phyloP scores from a whole-genome alignment of 371 early-diverging fungal species.

The Mucor irregularis region DNA sequence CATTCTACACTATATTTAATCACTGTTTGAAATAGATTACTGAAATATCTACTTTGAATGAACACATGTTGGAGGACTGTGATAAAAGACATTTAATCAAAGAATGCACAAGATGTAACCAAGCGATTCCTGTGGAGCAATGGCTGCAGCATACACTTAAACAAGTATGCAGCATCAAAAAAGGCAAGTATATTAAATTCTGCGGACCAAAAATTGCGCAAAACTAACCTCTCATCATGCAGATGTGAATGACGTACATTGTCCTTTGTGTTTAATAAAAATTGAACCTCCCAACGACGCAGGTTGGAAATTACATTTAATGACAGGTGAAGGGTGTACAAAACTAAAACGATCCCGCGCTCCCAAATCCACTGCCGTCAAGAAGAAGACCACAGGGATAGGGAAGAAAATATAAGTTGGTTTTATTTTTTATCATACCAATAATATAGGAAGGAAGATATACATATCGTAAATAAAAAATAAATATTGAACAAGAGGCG shows the following conservation, averaged over 20 bases:
- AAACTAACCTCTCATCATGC: neutral
- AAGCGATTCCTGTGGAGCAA: slow-evolving; percentile 60
- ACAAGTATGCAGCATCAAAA: slow-evolving; percentile 32
- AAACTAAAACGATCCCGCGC: slow-evolving; percentile 20
- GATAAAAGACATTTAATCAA: slow-evolving; percentile 59
- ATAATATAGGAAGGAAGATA: neutral
- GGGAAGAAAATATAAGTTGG: neutral
- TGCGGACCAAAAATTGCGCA: too few species aligned
- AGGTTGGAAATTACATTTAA: slow-evolving; percentile 69
- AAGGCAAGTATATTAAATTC: too few species aligned
- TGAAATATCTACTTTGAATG: slow-evolving; percentile 69
- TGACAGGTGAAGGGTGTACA: slow-evolving; percentile 58
- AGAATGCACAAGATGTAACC: slow-evolving; percentile 67
- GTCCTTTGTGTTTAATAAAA: slow-evolving; percentile 65
- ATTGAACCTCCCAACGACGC: slow-evolving; percentile 60
- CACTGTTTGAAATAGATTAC: slow-evolving; percentile 56
- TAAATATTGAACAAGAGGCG: neutral
- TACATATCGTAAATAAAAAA: neutral
- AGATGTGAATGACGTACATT: slow-evolving; percentile 40
- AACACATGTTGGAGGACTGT: slow-evolving; percentile 71
- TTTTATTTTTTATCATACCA: too few species aligned
- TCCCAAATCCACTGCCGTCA: neutral
- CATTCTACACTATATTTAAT: neutral
- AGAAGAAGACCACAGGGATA: neutral
- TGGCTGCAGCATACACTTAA: slow-evolving; percentile 59